phyloP scores from a whole-genome alignment of 1,284 basidiomycete species.

The Tremellales sp. region DNA sequence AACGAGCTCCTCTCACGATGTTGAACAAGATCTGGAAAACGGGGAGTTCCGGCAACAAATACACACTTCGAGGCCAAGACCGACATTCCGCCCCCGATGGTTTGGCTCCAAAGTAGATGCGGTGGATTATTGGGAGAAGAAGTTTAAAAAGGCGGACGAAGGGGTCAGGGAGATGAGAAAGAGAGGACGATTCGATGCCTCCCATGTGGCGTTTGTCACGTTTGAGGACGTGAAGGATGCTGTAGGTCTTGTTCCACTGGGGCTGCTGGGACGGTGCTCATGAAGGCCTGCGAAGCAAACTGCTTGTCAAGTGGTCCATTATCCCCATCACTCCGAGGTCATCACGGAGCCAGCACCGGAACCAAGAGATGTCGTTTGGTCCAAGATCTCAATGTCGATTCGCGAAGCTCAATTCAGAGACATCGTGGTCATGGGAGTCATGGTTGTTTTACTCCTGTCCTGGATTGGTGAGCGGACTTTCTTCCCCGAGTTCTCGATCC shows the following conservation, averaged over 20 bases:
- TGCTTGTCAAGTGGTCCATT: conserved; percentile 79
- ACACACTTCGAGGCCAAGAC: conserved; percentile 32
- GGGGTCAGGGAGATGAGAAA: conserved; percentile 51
- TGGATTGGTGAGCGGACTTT: conserved; percentile 56
- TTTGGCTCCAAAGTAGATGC: conserved; percentile 66
- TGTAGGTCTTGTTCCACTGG: conserved; percentile 52
- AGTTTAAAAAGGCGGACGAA: conserved; percentile 74
- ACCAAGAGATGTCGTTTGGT: conserved; percentile 93
- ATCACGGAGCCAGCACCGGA: conserved; percentile 79
- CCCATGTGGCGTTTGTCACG: conserved; percentile 88
- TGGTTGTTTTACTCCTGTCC: conserved; percentile 69
- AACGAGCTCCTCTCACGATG: conserved; percentile 1
- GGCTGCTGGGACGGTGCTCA: neutral
- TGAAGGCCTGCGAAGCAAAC: conserved; percentile 62
- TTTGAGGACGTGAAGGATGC: conserved; percentile 92
- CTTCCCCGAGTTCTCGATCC: neutral
- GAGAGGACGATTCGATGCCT: conserved; percentile 64
- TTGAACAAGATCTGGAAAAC: conserved; percentile 8
- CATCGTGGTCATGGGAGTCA: conserved; percentile 63
- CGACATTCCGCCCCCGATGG: conserved; percentile 32
- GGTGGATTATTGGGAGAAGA: conserved; percentile 72
- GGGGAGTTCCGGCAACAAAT: conserved; percentile 19
- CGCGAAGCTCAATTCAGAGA: conserved; percentile 61
- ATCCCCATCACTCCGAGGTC: conserved; percentile 62
- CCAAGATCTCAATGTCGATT: conserved; percentile 69